Evolutionary conservation across 108 stramenopile species (phyloP).

Genomic region (Nitzschia sp.): DNA sequence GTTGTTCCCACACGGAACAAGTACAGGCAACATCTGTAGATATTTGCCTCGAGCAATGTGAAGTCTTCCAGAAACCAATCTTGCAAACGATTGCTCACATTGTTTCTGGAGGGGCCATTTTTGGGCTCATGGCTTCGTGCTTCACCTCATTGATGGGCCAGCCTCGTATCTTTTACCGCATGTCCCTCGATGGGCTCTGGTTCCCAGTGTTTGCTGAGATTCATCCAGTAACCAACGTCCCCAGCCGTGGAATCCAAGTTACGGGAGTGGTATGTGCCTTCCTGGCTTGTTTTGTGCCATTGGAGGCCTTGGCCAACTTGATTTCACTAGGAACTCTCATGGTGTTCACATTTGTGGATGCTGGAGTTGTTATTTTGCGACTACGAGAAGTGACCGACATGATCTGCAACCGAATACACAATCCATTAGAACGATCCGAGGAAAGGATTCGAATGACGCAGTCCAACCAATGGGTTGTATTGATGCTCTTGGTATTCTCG

Average conservation of each 20-base stretch:
- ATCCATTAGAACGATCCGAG: conserved; percentile 6
- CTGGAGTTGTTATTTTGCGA: conserved; percentile 58
- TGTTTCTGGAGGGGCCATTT: conserved; percentile 49
- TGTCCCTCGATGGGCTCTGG: conserved; percentile 86
- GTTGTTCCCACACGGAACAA: conserved; percentile 43
- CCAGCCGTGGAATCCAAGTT: conserved; percentile 45
- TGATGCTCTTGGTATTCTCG: conserved; percentile 17
- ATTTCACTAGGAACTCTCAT: conserved; percentile 62
- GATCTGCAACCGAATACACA: neutral
- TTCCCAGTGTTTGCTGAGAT: conserved; percentile 72
- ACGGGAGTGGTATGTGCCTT: conserved; percentile 52
- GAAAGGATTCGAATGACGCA: neutral
- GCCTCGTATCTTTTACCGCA: conserved; percentile 59
- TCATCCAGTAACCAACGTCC: conserved; percentile 50
- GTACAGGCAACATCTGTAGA: conserved; percentile 14
- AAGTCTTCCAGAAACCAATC: conserved; percentile 18
- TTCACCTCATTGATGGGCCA: conserved; percentile 47
- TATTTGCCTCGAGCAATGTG: conserved; percentile 27
- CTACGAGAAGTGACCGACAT: conserved; percentile 8
- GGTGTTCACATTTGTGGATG: conserved; percentile 65
- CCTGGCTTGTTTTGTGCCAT: conserved; percentile 53
- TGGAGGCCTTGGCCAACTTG: conserved; percentile 57
- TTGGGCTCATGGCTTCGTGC: conserved; percentile 49
- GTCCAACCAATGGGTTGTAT: conserved; percentile 9
- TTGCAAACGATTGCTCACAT: conserved; percentile 23